These are phyloP conservation scores for Verticillium alfalfae DNA, from an alignment of 2,329 filamentous ascomycete genomes.

Conservation along the genomic window DNA sequence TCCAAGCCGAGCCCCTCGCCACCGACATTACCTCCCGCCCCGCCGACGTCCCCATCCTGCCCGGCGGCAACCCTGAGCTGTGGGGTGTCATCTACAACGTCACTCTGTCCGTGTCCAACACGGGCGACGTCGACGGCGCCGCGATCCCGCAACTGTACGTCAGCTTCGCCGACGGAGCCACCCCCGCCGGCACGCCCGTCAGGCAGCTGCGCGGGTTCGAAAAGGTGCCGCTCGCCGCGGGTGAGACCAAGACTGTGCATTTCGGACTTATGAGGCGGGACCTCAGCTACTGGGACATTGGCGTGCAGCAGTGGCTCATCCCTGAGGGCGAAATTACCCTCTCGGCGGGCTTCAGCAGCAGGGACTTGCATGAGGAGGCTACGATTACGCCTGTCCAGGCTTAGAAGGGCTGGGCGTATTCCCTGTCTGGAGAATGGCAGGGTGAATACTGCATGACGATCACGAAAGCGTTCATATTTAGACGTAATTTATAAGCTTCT, in stretches of 20 bases:
- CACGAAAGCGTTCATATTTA: too few species aligned
- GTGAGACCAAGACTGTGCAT: conserved; percentile 22
- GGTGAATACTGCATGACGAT: too few species aligned
- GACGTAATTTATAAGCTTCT: too few species aligned
- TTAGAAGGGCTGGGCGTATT: neutral
- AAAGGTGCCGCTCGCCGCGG: conserved; percentile 30
- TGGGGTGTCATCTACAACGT: conserved; percentile 36
- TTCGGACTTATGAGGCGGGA: conserved; percentile 25
- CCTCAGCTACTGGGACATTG: conserved; percentile 33
- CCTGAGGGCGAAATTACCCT: conserved; percentile 19
- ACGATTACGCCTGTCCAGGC: neutral
- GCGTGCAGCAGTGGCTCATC: conserved; percentile 21
- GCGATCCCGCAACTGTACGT: conserved; percentile 24
- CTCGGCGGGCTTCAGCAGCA: conserved; percentile 23
- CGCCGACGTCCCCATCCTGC: conserved; percentile 22
- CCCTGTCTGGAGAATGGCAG: too few species aligned
- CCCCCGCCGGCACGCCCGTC: conserved; percentile 29
- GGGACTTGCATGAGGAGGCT: conserved; percentile 3
- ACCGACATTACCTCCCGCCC: conserved; percentile 47
- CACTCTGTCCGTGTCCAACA: conserved; percentile 32
- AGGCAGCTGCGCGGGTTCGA: conserved; percentile 39
- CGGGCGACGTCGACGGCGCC: conserved; percentile 15
- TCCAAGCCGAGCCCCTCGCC: conserved; percentile 35
- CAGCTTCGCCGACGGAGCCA: conserved; percentile 18
- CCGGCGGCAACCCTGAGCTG: conserved; percentile 45